Percentiles rank a stretch among this genome's conserved stretches.
phyloP scores from a whole-genome alignment of 1,284 basidiomycete genomes.

The Ganoderma resinaceum region DNA sequence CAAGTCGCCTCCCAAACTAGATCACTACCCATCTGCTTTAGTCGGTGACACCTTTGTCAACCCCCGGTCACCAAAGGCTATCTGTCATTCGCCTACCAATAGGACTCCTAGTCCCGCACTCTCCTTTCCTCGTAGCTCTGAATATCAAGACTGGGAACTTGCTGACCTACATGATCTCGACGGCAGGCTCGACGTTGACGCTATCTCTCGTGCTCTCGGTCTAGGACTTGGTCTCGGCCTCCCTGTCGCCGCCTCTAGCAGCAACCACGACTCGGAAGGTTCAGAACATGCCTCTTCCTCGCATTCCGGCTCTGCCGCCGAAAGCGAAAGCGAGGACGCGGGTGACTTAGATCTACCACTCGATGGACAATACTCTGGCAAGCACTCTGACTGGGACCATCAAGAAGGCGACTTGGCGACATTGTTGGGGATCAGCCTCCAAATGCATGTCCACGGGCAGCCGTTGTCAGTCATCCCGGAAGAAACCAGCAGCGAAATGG shows the following conservation, averaged over 20 bases:
- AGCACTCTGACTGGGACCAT: slow-evolving; percentile 16
- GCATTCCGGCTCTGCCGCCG: slow-evolving; percentile 1
- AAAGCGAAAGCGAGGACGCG: slow-evolving; percentile 4
- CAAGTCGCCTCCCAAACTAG: not conserved
- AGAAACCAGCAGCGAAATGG: slow-evolving; percentile 35
- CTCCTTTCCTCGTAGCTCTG: not conserved
- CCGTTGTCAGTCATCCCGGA: slow-evolving; percentile 40
- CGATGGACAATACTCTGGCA: slow-evolving; percentile 6
- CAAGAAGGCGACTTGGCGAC: slow-evolving; percentile 12
- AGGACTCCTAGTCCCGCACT: not conserved
- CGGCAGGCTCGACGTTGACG: slow-evolving; percentile 41
- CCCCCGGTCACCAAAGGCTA: not conserved
- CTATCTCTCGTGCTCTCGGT: slow-evolving; percentile 38
- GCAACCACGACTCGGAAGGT: slow-evolving; percentile 5
- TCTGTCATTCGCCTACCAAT: not conserved
- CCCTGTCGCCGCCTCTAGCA: not conserved
- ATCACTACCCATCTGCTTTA: not conserved
- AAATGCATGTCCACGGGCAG: slow-evolving; percentile 34
- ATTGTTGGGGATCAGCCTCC: slow-evolving; percentile 21
- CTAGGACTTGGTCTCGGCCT: slow-evolving; percentile 30
- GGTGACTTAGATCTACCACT: slow-evolving; percentile 1
- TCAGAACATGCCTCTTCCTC: not conserved
- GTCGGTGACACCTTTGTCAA: not conserved
- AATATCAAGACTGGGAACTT: slow-evolving; percentile 32
- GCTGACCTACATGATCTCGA: slow-evolving; percentile 33